A percentile compares a stretch with the other conserved stretches of the same genome.
Conservation (phyloP, 176 grass and related monocot genomes). For the Oryza punctata region DNA sequence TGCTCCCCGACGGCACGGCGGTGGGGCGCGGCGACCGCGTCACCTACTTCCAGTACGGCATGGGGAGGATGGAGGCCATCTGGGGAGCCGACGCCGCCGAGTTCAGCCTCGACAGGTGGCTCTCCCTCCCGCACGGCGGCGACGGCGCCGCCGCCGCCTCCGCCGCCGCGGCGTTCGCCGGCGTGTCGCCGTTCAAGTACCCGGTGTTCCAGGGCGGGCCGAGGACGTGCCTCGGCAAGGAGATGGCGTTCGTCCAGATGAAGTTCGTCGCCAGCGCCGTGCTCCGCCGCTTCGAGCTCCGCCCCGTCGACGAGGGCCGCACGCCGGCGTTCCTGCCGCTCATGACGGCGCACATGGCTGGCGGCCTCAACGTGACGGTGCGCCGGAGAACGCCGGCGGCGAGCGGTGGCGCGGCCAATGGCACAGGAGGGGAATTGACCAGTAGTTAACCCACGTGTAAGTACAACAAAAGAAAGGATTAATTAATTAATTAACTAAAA, state of each 20-base stretch:
- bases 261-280: slow-evolving; percentile 68
- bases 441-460: slow-evolving; percentile 27
- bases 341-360: slow-evolving; percentile 73
- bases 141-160: neutral
- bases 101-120: slow-evolving; percentile 70
- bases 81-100: slow-evolving; percentile 66
- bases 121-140: slow-evolving; percentile 16
- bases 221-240: slow-evolving; percentile 73
- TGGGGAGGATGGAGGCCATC: slow-evolving; percentile 81
- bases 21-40: slow-evolving; percentile 65
- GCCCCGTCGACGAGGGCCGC: slow-evolving; percentile 49
- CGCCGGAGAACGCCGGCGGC: slow-evolving; percentile 34
- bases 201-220: slow-evolving; percentile 90
- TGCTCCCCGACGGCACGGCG: slow-evolving; percentile 77
- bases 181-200: slow-evolving; percentile 80
- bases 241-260: slow-evolving; percentile 91
- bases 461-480: slow-evolving; percentile 33
- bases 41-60: slow-evolving; percentile 94
- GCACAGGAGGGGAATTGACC: neutral
- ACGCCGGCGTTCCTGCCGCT: slow-evolving; percentile 69
- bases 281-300: slow-evolving; percentile 58
- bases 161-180: neutral
- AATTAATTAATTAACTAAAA: neutral
- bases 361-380: slow-evolving; percentile 66
- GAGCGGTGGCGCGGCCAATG: neutral